Evolutionary conservation across 78 protist species (phyloP), one percentile per base, ranked within the genome.

Genomic region (Dictyostelium capitatum): DNA sequence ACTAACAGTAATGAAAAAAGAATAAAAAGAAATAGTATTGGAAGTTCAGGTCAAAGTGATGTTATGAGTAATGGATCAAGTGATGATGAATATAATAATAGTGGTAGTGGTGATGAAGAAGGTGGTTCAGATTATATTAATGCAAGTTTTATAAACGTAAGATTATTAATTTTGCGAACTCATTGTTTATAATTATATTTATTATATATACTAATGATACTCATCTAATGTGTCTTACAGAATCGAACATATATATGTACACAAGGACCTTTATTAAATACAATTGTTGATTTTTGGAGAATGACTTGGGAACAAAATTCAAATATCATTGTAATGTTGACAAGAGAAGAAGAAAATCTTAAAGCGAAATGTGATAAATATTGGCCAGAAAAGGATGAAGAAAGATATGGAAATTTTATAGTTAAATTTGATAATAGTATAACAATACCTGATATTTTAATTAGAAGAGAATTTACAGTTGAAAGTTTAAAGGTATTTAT

Each of bases 181-280:
- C n/a, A n/a, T n/a, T n/a, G n/a, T n/a, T n/a, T n/a, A n/a, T n/a
- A n/a, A 53, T 54, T 6, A 8, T 20, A 6, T 6, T 11, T 74
- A 11, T 19, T n/a, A 19, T 19, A 74, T 74, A n/a, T n/a, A n/a
- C n/a, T n/a, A n/a, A n/a, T n/a, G n/a, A n/a, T 46, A 20, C 5
- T 25, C 28, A 14, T 64, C n/a, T n/a, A n/a, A n/a, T n/a, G n/a
- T n/a, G n/a, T 23, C 54, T 28, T 28, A 25, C 20, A 51, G 70
- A 54, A 54, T 54, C 51, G 70, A 51, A 79, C 41, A 32, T 95
- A 90, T 83, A 95, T 95, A 57, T 90, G 96, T 70, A 85, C 97
- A 32, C 97, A 95, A 57, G 97, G 97, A 37, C 97, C 97, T 28
- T 48, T 95, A n/a, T 72, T 57, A 8, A 79, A 82, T 77, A 95